Base-by-base conservation (phyloP, 1,139 yeast genomes). In the Groenewaldozyma auringiensis region DNA sequence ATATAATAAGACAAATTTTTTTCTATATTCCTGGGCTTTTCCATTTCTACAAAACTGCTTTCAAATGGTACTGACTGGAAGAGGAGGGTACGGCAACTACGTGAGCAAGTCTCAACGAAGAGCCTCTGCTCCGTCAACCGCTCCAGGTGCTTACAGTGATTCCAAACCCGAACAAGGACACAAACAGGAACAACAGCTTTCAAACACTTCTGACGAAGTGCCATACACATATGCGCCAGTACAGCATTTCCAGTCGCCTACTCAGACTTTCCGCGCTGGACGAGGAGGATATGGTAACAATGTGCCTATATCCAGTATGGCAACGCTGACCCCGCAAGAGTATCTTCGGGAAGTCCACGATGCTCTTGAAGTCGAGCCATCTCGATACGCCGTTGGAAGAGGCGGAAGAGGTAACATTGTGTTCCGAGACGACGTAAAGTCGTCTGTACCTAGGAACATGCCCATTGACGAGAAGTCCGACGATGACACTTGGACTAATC, bases 201-300 rank as follows among this genome's bases (percentile, higher is more conserved):
- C 6, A 14, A 8, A n/a, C 17, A 11, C 8, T 6, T 9, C 16
- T 6, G 38, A 14, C 21, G 22, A 18, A 9, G 55, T 52, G 3
- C 61, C 60, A 18, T 51, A 52, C 4, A 55, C 66, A 1, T 61
- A 63, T n/a, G 67, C 68, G 2, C 70, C 70, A 6, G 59, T 65
- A 33, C 65, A 63, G 49, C 62, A 59, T 39, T 62, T 63, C 42
- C 50, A 61, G 2, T 61, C 67, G 8, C 69, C 70, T 13, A 47
- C 50, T 21, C 64, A 66, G 48, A 56, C 57, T 17, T 63, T 64
- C 52, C 55, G 61, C 21, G 59, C 67, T 11, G 70, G 70, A 31
- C 58, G 70, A 29, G 70, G 70, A 18, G 70, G 70, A 34, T 63
- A 54, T 37, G 70, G 70, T 16, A 66, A 66, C 57, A 56, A 55